Evolutionary conservation across 495 filamentous ascomycete genomes (phyloP), one percentile per base, ranked within the genome.

Genomic region (Penicillium crystallinum): DNA sequence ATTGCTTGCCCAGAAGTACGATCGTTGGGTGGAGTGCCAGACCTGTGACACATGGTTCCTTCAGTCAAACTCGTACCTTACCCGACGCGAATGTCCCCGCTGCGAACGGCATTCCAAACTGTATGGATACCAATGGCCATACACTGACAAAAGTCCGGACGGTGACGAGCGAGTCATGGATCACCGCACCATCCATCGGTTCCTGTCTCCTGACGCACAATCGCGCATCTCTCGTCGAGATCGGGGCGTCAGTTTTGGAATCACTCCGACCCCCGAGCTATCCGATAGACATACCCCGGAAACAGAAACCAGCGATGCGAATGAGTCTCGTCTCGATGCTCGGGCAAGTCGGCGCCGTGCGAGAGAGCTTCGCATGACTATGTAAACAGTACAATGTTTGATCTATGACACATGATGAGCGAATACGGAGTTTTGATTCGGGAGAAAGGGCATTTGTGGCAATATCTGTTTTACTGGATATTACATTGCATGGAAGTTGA

Each of bases 61-160:
- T 1, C 91, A 98, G 59, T 74, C 77, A 15, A 86, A 97, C 58
- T 90, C 85, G 2, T 97, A 93, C 65, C 84, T 83, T 48, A 95
- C 92, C 2, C 84, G 87, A 14, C 79, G 83, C 19, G 85, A 87
- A 23, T 99, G 93, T 63, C 89, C 87, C 9, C 82, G 95, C 15
- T 99, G 93, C 69, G 95, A 97, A 72, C 80, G 95, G 0, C 93
- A 99, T 59, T 91, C 88, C 22, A 97, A 95, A 68, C 75, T 99
- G 1, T 99, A 97, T 65, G 95, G 95, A 0, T 95, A 87, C 60
- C 78, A 82, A 45, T 99, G 95, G 95, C 93, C 93, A 15, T 95
- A 97, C 69, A 97, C 95, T 2, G 87, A 95, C 31, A 83, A 84
- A 51, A 87, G 87, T 0, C 79, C 79, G 15, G 93, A 97, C 61